Conservation (phyloP, 345 rosid genomes). For the Hibiscus syriacus region DNA sequence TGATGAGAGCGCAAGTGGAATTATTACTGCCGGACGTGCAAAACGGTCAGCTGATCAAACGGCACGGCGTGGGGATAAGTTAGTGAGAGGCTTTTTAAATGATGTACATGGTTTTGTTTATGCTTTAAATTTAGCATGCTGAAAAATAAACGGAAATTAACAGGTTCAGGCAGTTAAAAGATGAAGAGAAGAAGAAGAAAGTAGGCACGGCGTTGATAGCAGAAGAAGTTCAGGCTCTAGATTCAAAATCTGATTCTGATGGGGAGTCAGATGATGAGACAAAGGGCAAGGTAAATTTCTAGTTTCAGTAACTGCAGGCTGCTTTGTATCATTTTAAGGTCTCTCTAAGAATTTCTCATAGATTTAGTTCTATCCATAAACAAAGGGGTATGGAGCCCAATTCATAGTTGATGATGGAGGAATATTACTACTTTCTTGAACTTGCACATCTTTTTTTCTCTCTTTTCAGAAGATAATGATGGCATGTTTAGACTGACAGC, state of each 20-base stretch:
- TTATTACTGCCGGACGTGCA: slow-evolving; percentile 91
- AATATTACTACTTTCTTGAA: background rate
- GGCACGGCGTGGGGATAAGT: slow-evolving; percentile 66
- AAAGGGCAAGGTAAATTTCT: slow-evolving; percentile 35
- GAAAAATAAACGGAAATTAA: slow-evolving; percentile 13
- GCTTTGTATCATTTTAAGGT: background rate
- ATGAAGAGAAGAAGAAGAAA: slow-evolving; percentile 49
- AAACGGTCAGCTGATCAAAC: slow-evolving; percentile 78
- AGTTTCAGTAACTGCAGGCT: background rate
- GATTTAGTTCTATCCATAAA: background rate
- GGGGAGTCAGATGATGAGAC: slow-evolving; percentile 52
- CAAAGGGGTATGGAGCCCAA: background rate
- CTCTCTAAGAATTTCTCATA: background rate
- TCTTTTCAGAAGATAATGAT: background rate
- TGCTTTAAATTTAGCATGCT: slow-evolving; percentile 9
- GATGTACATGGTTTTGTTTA: background rate
- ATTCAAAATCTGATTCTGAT: slow-evolving; percentile 51
- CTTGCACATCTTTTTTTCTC: background rate
- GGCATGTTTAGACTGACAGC: background rate
- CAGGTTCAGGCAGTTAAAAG: slow-evolving; percentile 79
- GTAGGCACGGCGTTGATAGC: slow-evolving; percentile 45
- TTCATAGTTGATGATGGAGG: background rate
- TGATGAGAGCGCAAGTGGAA: slow-evolving; percentile 70
- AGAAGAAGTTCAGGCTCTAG: slow-evolving; percentile 35
- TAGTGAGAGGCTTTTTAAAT: slow-evolving; percentile 6